phyloP scores from a whole-genome alignment of 2,329 filamentous ascomycete genomes.

The Coniochaeta sp. region DNA sequence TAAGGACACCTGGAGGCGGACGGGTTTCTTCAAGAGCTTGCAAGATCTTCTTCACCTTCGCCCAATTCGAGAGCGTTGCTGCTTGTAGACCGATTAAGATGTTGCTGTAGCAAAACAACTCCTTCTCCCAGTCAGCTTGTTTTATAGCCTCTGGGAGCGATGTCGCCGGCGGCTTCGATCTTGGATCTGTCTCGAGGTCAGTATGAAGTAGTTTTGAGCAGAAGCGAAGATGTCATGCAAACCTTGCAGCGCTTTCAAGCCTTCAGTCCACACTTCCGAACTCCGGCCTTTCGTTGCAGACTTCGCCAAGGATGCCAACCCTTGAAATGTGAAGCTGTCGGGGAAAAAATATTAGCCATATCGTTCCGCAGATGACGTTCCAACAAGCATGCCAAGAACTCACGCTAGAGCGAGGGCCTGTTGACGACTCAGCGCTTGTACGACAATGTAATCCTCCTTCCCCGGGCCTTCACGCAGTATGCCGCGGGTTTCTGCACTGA shows the following conservation, averaged over 20 bases:
- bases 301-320: constrained; percentile 34
- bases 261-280: constrained; percentile 31
- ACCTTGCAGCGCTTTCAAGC: constrained; percentile 25
- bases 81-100: constrained; percentile 64
- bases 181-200: constrained; percentile 10
- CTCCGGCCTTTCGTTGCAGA: constrained; percentile 27
- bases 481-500: constrained; percentile 49
- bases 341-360: constrained; percentile 7
- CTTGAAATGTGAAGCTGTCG: constrained; percentile 45
- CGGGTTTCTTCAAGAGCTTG: constrained; percentile 39
- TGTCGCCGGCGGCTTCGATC: constrained; percentile 24
- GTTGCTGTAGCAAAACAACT: constrained; percentile 61
- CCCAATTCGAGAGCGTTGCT: constrained; percentile 65
- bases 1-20: constrained; percentile 32
- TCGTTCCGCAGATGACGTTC: not conserved
- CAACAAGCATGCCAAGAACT: constrained; percentile 16
- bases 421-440: constrained; percentile 53
- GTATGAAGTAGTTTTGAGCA: not conserved
- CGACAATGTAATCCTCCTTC: constrained; percentile 45
- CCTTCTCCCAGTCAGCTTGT: constrained; percentile 55
- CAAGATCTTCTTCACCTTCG: constrained; percentile 51
- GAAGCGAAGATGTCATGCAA: not conserved
- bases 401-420: constrained; percentile 50
- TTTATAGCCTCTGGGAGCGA: constrained; percentile 50
- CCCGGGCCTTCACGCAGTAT: constrained; percentile 43